Base-by-base conservation (phyloP, 2,329 filamentous ascomycete species). In the Capronia americana region DNA sequence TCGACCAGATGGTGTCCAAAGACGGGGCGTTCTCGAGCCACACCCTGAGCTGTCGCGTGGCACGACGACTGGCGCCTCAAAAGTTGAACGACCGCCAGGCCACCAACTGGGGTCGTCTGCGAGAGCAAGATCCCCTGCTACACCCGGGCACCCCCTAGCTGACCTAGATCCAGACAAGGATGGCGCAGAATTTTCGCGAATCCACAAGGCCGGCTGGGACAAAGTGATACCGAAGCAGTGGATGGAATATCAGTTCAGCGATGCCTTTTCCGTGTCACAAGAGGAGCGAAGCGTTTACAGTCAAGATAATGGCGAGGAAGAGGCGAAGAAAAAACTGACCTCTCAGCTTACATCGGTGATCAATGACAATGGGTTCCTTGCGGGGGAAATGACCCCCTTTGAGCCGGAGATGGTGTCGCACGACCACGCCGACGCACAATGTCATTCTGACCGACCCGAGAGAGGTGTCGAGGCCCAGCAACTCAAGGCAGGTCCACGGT, bases 201-300 rank as follows among this genome's bases (percentile, higher is more conserved):
- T 65, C 30, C 30, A 69, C 30, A 55, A 62, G 3, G 62, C 63
- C 10, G 68, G 68, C 0, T 69, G 68, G 68, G 24, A 46, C 38
- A 64, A 64, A 20, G 57, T 67, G 17, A 48, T 66, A 11, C 68
- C 62, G 5, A 69, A 66, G 30, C 30, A 69, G 24, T 67, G 68
- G 65, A 46, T 67, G 24, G 68, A 67, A 41, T 62, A 69, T 26
- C 61, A 63, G 48, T 61, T 65, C 56, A 67, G 62, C 38, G 32
- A 58, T 4, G 41, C 12, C 4, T 2, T 28, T 28, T 53, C 46
- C 23, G 57, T 64, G 26, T 28, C 54, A 24, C 38, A 58, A 17
- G 60, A 57, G 12, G 63, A 32, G 8, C 20, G 64, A 44, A 69
- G 67, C 32, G 44, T 62, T 12, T 67, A 67, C 59, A 65, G 61